phyloP scores from a whole-genome alignment of 169 alveolate species.

The Plasmodium coatneyi region DNA sequence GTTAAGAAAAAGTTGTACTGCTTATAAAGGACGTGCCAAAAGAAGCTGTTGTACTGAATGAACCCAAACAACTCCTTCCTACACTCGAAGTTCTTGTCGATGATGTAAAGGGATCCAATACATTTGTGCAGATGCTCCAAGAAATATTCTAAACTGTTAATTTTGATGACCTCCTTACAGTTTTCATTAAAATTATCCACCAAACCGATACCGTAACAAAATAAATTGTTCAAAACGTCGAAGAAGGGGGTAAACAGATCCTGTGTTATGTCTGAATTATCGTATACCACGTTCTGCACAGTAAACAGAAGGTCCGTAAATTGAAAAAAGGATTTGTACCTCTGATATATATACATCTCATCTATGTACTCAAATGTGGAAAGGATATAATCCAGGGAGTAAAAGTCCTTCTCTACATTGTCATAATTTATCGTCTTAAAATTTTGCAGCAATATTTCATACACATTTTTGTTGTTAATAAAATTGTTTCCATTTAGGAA shows the following conservation, averaged over 20 bases:
- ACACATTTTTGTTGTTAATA: constrained; percentile 24
- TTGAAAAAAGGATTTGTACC: constrained; percentile 42
- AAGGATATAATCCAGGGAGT: constrained; percentile 31
- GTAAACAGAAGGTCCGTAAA: constrained; percentile 48
- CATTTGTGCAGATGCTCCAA: constrained; percentile 27
- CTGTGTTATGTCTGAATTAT: constrained; percentile 15
- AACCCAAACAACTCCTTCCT: constrained; percentile 44
- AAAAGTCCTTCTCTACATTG: constrained; percentile 14
- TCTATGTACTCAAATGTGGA: constrained; percentile 36
- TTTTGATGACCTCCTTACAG: constrained; percentile 23
- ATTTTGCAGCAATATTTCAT: constrained; percentile 39
- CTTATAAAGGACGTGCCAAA: constrained; percentile 63
- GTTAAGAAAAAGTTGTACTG: constrained; percentile 61
- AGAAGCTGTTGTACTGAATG: constrained; percentile 42
- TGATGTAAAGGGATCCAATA: constrained; percentile 31
- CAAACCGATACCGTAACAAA: constrained; percentile 65
- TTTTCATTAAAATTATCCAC: constrained; percentile 11
- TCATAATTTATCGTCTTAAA: constrained; percentile 16
- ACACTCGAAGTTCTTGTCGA: constrained; percentile 23
- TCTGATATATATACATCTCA: constrained; percentile 29
- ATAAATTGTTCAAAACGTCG: constrained; percentile 45
- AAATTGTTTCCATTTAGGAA: constrained; percentile 27
- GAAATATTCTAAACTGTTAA: constrained; percentile 14
- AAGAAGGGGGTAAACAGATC: constrained; percentile 36
- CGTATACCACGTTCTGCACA: constrained; percentile 15